Conservation (phyloP, 768 basidiomycete genomes). For the Coprinopsis marcescibilis region DNA sequence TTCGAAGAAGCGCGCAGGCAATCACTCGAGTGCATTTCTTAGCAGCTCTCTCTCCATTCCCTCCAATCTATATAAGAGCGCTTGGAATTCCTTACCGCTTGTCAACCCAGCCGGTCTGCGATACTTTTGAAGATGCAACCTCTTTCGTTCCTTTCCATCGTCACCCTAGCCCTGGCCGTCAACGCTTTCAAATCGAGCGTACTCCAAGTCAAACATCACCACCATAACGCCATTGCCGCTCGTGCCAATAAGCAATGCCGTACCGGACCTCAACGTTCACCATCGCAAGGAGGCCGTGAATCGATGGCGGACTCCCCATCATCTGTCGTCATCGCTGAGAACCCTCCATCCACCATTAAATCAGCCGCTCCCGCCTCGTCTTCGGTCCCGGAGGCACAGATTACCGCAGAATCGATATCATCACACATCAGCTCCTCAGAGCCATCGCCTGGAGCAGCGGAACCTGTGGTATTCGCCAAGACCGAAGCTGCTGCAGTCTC, state of each 20-base stretch:
- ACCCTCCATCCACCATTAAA: background rate
- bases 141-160: conserved; percentile 3
- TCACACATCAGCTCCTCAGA: conserved; percentile 4
- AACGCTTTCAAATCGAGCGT: conserved; percentile 4
- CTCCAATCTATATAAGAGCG: too few species aligned
- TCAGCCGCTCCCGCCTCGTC: background rate
- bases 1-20: too few species aligned
- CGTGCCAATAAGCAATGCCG: background rate
- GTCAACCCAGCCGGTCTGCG: conserved; percentile 1
- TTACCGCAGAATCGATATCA: too few species aligned
- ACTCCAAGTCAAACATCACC: background rate
- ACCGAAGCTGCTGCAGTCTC: conserved; percentile 14
- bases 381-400: too few species aligned
- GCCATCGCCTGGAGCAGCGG: conserved; percentile 7
- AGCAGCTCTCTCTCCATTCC: too few species aligned
- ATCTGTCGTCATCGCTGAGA: background rate
- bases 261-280: background rate
- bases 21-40: too few species aligned
- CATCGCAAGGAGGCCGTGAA: too few species aligned
- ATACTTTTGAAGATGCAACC: conserved; percentile 4
- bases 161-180: conserved; percentile 8
- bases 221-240: conserved; percentile 1
- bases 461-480: conserved; percentile 7
- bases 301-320: background rate
- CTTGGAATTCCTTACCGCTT: too few species aligned